phyloP scores from a whole-genome alignment of 2,329 filamentous ascomycete genomes.

The Escovopsis sp. region DNA sequence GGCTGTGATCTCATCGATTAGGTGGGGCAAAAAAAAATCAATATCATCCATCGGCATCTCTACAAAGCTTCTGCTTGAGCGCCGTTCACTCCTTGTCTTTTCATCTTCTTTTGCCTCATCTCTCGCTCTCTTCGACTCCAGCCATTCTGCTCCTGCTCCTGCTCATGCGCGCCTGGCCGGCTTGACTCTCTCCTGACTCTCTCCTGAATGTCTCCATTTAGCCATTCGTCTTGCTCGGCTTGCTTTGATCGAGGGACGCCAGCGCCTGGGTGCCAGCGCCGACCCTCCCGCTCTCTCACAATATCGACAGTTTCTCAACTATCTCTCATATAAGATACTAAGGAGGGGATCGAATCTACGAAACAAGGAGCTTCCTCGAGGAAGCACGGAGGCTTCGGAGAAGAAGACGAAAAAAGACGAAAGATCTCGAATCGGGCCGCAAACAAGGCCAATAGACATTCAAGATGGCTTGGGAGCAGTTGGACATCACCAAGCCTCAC shows the following conservation, averaged over 20 bases:
- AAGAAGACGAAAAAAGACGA: neutral
- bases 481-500: conserved; percentile 84
- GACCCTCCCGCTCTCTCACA: neutral
- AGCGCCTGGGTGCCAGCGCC: neutral
- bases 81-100: neutral
- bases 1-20: no score
- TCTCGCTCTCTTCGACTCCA: neutral
- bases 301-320: neutral
- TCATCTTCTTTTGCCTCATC: neutral
- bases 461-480: conserved; percentile 62
- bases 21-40: no score
- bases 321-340: neutral
- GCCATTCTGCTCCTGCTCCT: no score
- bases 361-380: no score
- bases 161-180: neutral
- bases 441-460: neutral
- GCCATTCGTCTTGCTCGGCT: neutral
- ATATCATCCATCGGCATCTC: neutral
- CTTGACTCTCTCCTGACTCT: neutral
- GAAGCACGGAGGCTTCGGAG: no score
- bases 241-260: neutral
- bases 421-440: neutral
- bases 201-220: neutral
- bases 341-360: no score
- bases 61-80: no score